Conservation (phyloP, 805 yeast species). For the Hanseniaspora pseudoguilliermondii region DNA sequence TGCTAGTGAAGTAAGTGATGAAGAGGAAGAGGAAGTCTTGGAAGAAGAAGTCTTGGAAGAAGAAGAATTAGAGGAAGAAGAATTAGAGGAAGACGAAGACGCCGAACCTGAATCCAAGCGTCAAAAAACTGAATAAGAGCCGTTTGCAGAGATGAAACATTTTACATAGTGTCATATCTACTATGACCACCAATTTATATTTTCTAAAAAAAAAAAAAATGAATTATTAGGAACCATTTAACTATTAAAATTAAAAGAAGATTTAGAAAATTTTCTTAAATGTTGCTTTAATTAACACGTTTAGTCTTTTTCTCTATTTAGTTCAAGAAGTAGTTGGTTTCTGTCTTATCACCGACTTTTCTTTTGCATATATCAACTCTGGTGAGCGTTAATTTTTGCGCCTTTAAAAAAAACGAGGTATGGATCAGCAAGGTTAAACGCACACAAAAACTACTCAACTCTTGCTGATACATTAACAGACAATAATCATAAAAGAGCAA, state of each 20-base stretch:
- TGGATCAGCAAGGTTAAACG: too few relatives aligned
- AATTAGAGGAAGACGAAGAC: constrained; percentile 25
- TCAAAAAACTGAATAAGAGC: constrained; percentile 28
- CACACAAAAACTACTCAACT: too few relatives aligned
- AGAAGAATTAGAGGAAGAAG: constrained; percentile 28
- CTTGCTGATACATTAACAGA: too few relatives aligned
- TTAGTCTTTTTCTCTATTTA: too few relatives aligned
- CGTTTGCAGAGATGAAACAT: background rate
- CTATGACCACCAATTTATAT: background rate
- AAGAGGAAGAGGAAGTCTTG: constrained; percentile 28
- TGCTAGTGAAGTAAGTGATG: constrained; percentile 32
- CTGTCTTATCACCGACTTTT: too few relatives aligned
- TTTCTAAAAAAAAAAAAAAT: background rate
- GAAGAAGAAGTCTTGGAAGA: constrained; percentile 32
- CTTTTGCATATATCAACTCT: too few relatives aligned
- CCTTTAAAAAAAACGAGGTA: too few relatives aligned
- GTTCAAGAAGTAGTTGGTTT: too few relatives aligned
- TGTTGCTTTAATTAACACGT: background rate
- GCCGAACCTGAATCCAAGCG: constrained; percentile 15
- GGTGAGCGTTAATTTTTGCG: too few relatives aligned
- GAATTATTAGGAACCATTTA: background rate
- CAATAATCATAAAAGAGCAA: too few relatives aligned
- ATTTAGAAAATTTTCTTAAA: background rate
- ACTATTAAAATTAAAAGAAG: background rate
- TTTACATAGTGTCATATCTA: background rate